Base-by-base conservation (phyloP, 1,284 basidiomycete species). In the Exobasidium cylindrosporum region DNA sequence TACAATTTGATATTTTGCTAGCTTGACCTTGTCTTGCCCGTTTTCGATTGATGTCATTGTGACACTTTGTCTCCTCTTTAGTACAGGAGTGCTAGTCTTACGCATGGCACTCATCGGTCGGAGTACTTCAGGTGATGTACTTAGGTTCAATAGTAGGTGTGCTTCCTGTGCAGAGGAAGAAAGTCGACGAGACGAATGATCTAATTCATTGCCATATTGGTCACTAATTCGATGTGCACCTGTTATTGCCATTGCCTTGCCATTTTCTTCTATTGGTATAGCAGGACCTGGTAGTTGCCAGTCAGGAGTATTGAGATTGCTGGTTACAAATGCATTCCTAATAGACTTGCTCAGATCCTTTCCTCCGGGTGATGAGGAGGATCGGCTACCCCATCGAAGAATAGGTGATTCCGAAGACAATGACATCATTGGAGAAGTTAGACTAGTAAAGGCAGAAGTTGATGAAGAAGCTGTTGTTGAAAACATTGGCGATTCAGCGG, bases 351-450 rank as follows among this genome's bases (percentile, higher is more conserved):
- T 28, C n/a, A n/a, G n/a, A n/a, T n/a, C n/a, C n/a, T n/a, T n/a
- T 13, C 26, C 26, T 50, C n/a, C 13, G 26, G 26, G 26, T 24
- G 47, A 14, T 14, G 47, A 50, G 26, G 47, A 50, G 26, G 47
- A 28, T 3, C 54, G n/a, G n/a, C 24, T 60, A 61, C 68, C 26
- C 62, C 60, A 3, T 61, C 63, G 43, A 6, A 72, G 54, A 55
- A 72, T 70, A 28, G 70, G 70, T 30, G 68, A 70, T 46, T 70
- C 68, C 35, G 68, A 65, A 23, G 61, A 64, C 3, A 72, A 64
- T 26, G 63, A 66, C 70, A 72, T 72, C 66, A 72, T 66, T 11
- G 70, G 70, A 7, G 70, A 72, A 1, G 66, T 64, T 17, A 70
- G 32, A 5, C 3, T 50, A 3, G 56, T 57, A 30, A 2, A 57